Evolutionary conservation across 805 yeast genomes (phyloP).

Genomic region (Cyberlindnera suaveolens): DNA sequence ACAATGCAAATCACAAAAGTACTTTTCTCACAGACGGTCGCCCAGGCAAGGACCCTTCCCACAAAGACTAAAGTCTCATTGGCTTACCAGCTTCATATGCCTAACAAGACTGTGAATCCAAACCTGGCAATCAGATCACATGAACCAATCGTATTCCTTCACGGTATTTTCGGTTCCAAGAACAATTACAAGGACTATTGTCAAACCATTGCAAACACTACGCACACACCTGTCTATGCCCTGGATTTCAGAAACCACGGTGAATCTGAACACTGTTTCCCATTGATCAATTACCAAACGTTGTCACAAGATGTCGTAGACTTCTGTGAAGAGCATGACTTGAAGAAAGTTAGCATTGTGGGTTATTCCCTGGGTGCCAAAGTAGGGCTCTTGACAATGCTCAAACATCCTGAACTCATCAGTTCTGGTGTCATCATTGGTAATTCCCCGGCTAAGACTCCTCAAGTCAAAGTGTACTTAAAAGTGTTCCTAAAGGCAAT

Average conservation of each 20-base stretch:
- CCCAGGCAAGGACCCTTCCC: slow-evolving; percentile 11
- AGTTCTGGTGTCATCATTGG: slow-evolving; percentile 37
- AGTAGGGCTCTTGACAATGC: slow-evolving; percentile 37
- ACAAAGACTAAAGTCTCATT: slow-evolving; percentile 15
- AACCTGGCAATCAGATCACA: slow-evolving; percentile 19
- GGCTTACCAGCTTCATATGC: slow-evolving; percentile 22
- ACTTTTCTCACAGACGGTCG: slow-evolving; percentile 3
- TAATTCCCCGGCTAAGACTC: slow-evolving; percentile 34
- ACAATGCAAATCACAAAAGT: slow-evolving; percentile 7
- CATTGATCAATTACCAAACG: slow-evolving; percentile 32
- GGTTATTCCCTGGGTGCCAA: slow-evolving; percentile 54
- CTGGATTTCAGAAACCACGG: slow-evolving; percentile 49
- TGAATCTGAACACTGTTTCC: slow-evolving; percentile 33
- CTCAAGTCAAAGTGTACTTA: slow-evolving; percentile 29
- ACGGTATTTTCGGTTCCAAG: slow-evolving; percentile 44
- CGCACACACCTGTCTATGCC: slow-evolving; percentile 31
- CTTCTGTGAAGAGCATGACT: slow-evolving; percentile 27
- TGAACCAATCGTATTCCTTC: slow-evolving; percentile 36
- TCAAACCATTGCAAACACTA: slow-evolving; percentile 26
- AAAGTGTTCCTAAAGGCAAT: slow-evolving; percentile 32
- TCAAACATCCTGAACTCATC: slow-evolving; percentile 33
- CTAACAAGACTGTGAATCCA: slow-evolving; percentile 23
- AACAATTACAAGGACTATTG: slow-evolving; percentile 35
- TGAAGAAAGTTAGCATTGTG: slow-evolving; percentile 24
- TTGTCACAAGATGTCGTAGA: slow-evolving; percentile 36